Conservation (phyloP, 768 basidiomycete species). For the Tremella yokohamensis region DNA sequence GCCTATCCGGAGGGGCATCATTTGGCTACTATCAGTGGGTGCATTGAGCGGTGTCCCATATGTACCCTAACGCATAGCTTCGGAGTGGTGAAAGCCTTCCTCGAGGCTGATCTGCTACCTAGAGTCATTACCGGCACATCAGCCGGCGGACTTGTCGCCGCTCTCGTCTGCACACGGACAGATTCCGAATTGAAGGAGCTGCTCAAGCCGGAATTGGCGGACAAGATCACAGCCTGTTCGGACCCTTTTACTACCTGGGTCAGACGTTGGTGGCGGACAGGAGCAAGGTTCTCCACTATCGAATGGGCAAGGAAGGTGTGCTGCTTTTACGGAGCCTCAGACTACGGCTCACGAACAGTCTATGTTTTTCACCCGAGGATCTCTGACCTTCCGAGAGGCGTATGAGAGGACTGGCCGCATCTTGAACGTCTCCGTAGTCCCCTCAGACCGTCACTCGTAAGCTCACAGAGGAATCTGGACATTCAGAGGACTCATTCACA, state of each 20-base stretch:
- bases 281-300: conserved; percentile 90
- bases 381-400: conserved; percentile 92
- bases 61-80: conserved; percentile 53
- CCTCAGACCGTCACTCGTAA: conserved; percentile 80
- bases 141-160: conserved; percentile 72
- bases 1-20: conserved; percentile 90
- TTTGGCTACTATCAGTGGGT: conserved; percentile 79
- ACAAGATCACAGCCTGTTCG: conserved; percentile 61
- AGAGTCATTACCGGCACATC: conserved; percentile 92
- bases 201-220: conserved; percentile 76
- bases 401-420: conserved; percentile 88
- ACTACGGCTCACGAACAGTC: conserved; percentile 59
- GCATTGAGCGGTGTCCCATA: no score
- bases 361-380: conserved; percentile 85
- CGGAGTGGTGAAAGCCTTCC: conserved; percentile 86
- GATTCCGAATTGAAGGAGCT: conserved; percentile 76
- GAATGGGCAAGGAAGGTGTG: conserved; percentile 82
- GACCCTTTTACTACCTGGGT: conserved; percentile 56
- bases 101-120: conserved; percentile 80
- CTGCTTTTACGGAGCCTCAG: no score
- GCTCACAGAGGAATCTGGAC: conserved; percentile 26
- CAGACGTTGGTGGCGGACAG: conserved; percentile 70
- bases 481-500: conserved; percentile 40
- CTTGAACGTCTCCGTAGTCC: conserved; percentile 88
- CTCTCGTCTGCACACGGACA: conserved; percentile 78